A percentile compares a stretch with the other conserved stretches of the same genome.
phyloP scores from a whole-genome alignment of 495 filamentous ascomycete genomes.

The Daldinia vernicosa region DNA sequence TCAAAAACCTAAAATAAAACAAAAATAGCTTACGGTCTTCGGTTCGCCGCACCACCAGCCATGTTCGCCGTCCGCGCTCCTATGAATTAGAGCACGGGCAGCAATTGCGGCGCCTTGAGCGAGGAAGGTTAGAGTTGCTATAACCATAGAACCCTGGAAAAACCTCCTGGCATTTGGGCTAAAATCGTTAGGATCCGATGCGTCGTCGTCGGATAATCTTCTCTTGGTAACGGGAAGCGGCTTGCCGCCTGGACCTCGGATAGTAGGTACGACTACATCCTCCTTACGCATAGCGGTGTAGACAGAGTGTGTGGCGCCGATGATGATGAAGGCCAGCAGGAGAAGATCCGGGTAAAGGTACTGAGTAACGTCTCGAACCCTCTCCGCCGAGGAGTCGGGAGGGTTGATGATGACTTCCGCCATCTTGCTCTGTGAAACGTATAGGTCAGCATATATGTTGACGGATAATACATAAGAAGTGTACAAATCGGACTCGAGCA shows the following conservation, averaged over 20 bases:
- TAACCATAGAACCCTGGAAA: constrained; percentile 78
- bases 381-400: constrained; percentile 46
- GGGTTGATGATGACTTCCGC: constrained; percentile 45
- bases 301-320: constrained; percentile 55
- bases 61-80: constrained; percentile 52
- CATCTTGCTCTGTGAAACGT: constrained; percentile 44
- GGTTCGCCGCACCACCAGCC: constrained; percentile 93
- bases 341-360: constrained; percentile 56
- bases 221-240: constrained; percentile 71
- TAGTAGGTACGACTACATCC: constrained; percentile 49
- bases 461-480: constrained; percentile 29
- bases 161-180: constrained; percentile 67
- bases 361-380: constrained; percentile 50
- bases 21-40: constrained; percentile 71
- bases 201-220: constrained; percentile 51
- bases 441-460: constrained; percentile 36
- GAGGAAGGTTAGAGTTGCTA: constrained; percentile 74
- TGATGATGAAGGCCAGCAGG: constrained; percentile 53
- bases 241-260: constrained; percentile 78
- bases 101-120: constrained; percentile 79
- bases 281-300: constrained; percentile 56
- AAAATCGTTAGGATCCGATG: constrained; percentile 54
- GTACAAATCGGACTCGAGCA: constrained; percentile 43
- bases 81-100: constrained; percentile 69
- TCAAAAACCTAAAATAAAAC: background rate